Percentiles rank a stretch among this genome's conserved stretches.
phyloP scores from a whole-genome alignment of 768 basidiomycete species.

The Termitomyces sp. region DNA sequence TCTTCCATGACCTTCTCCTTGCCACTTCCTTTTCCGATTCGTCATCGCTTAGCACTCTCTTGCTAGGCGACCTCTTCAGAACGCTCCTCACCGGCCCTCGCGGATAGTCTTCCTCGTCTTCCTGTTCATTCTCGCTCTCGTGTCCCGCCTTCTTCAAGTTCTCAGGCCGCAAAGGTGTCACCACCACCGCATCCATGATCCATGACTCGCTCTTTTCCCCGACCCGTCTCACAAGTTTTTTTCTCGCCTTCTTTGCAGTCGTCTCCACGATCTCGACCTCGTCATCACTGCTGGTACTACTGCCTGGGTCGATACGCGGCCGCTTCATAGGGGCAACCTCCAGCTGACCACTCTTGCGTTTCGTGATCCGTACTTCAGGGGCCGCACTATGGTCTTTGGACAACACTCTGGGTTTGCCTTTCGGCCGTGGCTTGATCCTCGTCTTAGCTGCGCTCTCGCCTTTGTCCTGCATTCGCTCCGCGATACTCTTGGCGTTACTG shows the following conservation, averaged over 20 bases:
- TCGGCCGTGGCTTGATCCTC: constrained; percentile 15
- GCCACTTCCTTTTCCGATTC: constrained; percentile 1
- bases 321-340: constrained; percentile 5
- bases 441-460: constrained; percentile 17
- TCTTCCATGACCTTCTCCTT: constrained; percentile 1
- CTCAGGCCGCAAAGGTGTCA: constrained; percentile 9
- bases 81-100: constrained; percentile 3
- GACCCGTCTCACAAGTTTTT: constrained; percentile 13
- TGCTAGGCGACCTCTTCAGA: constrained; percentile 12
- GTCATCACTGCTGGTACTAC: constrained; percentile 11
- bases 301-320: background rate
- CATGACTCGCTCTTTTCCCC: constrained; percentile 10
- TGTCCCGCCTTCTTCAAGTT: background rate
- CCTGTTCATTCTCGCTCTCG: background rate
- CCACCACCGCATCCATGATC: constrained; percentile 12
- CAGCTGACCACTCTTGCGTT: constrained; percentile 9
- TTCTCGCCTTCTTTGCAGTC: constrained; percentile 5
- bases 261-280: constrained; percentile 13
- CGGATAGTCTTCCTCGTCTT: constrained; percentile 4
- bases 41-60: constrained; percentile 9
- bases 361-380: constrained; percentile 3
- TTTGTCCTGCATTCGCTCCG: constrained; percentile 16
- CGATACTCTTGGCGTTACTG: constrained; percentile 12
- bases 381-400: background rate
- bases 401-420: constrained; percentile 9